Evolutionary conservation across 2,329 filamentous ascomycete genomes (phyloP).

Genomic region (Malbranchea cinnamomea): DNA sequence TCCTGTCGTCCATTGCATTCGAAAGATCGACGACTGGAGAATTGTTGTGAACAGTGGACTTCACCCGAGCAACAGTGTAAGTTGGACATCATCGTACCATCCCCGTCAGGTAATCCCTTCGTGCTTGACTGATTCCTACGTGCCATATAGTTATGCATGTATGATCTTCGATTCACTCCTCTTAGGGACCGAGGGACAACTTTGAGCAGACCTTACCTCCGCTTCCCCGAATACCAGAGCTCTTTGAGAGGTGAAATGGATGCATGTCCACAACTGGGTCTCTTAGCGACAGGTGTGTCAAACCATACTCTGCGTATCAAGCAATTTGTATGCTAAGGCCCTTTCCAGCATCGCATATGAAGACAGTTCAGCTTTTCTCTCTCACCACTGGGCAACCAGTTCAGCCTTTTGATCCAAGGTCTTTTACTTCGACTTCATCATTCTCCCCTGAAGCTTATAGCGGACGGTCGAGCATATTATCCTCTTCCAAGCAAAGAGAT

Average conservation of each 20-base stretch:
- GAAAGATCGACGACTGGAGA: constrained; percentile 21
- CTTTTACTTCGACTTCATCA: constrained; percentile 13
- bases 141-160: constrained; percentile 24
- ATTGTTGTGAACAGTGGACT: constrained; percentile 23
- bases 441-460: neutral
- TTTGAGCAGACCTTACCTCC: constrained; percentile 22
- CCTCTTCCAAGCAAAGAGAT: too few species aligned
- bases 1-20: constrained; percentile 20
- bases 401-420: neutral
- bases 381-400: constrained; percentile 22
- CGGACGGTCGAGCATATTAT: too few species aligned
- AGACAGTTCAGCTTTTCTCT: constrained; percentile 24
- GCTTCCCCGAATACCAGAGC: constrained; percentile 19
- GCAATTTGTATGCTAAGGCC: neutral
- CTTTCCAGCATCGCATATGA: constrained; percentile 18
- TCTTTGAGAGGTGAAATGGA: constrained; percentile 21
- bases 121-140: neutral
- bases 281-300: constrained; percentile 23
- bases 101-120: neutral
- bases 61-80: constrained; percentile 18
- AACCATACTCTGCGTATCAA: neutral
- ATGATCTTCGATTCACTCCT: constrained; percentile 24
- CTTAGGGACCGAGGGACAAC: constrained; percentile 14
- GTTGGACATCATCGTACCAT: neutral
- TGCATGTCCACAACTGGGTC: constrained; percentile 21